These are phyloP conservation scores for Calonectria pauciramosa DNA, from an alignment of 2,329 filamentous ascomycete species.

Conservation along the genomic window DNA sequence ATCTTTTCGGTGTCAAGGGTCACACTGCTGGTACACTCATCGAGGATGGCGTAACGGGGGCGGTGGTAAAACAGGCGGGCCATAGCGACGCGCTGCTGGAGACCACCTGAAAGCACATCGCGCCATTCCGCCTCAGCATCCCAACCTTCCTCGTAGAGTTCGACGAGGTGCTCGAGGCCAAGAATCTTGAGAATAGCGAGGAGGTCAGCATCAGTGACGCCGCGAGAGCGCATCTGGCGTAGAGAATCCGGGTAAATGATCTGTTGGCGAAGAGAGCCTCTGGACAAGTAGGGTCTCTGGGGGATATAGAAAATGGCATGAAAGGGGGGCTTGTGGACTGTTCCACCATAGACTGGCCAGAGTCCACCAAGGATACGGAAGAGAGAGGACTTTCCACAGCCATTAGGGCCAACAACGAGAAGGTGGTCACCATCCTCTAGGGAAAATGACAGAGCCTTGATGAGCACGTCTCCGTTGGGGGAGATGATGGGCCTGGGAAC, in stretches of 20 bases:
- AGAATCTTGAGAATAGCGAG: constrained; percentile 82
- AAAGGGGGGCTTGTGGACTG: constrained; percentile 90
- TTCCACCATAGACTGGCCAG: constrained; percentile 98
- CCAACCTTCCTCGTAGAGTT: constrained; percentile 83
- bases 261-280: constrained; percentile 93
- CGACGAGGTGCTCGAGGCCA: constrained; percentile 86
- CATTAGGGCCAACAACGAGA: constrained; percentile 95
- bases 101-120: constrained; percentile 89
- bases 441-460: constrained; percentile 87
- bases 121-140: constrained; percentile 98
- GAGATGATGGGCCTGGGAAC: constrained; percentile 84
- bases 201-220: constrained; percentile 86
- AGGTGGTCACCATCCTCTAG: constrained; percentile 91
- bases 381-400: constrained; percentile 94
- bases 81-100: constrained; percentile 98
- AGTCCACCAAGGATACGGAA: constrained; percentile 97
- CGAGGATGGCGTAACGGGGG: constrained; percentile 93
- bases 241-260: constrained; percentile 95
- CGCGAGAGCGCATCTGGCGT: constrained; percentile 87
- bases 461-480: constrained; percentile 93
- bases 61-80: constrained; percentile 93
- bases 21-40: constrained; percentile 97
- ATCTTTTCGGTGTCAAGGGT: constrained; percentile 93
- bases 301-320: constrained; percentile 98
- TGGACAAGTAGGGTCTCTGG: constrained; percentile 92